These are phyloP conservation scores for Trametes pubescens DNA, from an alignment of 1,284 basidiomycete species.

Conservation along the genomic window DNA sequence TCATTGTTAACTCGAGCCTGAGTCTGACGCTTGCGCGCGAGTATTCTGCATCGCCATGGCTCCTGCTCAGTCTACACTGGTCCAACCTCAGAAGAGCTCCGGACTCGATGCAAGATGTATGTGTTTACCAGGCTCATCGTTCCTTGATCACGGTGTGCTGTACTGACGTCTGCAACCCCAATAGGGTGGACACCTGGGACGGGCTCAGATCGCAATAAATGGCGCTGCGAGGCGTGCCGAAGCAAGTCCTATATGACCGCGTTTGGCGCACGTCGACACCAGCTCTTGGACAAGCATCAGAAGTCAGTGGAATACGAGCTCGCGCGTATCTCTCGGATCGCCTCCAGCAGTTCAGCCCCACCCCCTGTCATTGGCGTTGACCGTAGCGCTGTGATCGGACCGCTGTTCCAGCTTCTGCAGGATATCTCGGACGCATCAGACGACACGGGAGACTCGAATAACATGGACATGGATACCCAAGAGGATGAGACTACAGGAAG, in stretches of 20 bases:
- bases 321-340: not conserved
- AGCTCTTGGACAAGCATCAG: not conserved
- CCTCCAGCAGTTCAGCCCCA: not conserved
- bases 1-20: not conserved
- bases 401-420: not conserved
- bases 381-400: not conserved
- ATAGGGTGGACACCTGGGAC: not conserved
- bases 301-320: not conserved
- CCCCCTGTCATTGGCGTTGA: not conserved
- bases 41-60: not conserved
- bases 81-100: not conserved
- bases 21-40: too few species aligned
- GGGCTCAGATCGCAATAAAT: not conserved
- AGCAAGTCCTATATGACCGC: not conserved
- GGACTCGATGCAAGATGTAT: not conserved
- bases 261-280: not conserved
- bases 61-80: not conserved
- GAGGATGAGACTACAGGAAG: not conserved
- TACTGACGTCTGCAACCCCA: not conserved
- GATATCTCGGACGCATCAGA: too few species aligned
- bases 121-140: too few species aligned
- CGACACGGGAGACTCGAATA: too few species aligned
- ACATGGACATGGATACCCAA: too few species aligned
- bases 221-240: not conserved
- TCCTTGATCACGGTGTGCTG: not conserved